Conservation (phyloP, 345 rosid genomes). For the Jatropha curcas region DNA sequence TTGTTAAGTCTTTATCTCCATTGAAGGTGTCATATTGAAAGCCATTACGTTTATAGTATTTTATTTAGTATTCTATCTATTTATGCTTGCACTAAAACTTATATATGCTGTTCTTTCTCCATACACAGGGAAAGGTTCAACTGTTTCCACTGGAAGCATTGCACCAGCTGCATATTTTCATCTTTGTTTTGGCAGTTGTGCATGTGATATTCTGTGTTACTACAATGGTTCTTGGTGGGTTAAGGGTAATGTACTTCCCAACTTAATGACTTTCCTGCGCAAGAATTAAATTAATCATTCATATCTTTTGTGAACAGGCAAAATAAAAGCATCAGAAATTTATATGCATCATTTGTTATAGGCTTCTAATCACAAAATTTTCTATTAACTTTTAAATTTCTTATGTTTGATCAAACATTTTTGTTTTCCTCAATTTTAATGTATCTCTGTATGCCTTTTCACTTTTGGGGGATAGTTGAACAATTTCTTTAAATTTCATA, state of each 20-base stretch:
- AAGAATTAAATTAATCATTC: background rate
- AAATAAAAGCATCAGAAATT: background rate
- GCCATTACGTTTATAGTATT: background rate
- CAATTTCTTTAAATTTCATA: background rate
- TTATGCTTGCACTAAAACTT: background rate
- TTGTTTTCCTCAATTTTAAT: background rate
- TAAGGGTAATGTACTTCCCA: constrained; percentile 48
- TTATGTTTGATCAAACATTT: background rate
- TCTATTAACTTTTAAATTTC: background rate
- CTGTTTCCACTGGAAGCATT: constrained; percentile 70
- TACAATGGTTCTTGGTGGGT: constrained; percentile 78
- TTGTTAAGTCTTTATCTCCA: background rate
- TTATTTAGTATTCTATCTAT: background rate
- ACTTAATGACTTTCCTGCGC: background rate
- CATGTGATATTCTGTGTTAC: constrained; percentile 75
- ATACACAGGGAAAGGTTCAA: constrained; percentile 61
- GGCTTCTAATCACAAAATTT: background rate
- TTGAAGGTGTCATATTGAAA: background rate
- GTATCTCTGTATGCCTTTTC: background rate
- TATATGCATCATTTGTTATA: background rate
- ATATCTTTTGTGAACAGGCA: background rate
- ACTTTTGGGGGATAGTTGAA: background rate
- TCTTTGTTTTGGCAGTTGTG: constrained; percentile 81
- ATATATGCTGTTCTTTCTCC: background rate
- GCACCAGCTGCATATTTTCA: constrained; percentile 85